Percentiles rank a stretch among this genome's conserved stretches.
Conservation (phyloP, 805 yeast species). For the Priceomyces carsonii region DNA sequence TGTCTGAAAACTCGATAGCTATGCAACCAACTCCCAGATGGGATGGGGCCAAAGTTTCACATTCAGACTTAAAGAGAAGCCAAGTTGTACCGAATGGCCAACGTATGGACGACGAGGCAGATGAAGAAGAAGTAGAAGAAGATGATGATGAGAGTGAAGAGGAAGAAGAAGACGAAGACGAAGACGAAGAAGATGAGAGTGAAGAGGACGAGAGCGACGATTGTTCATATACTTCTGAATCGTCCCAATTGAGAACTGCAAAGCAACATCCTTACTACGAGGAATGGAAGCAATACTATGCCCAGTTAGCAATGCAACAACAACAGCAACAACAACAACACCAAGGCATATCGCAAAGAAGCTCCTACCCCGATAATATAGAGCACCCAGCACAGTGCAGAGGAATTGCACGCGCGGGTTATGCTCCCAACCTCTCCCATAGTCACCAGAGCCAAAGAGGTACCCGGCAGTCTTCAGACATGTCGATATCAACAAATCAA, state of each 20-base stretch:
- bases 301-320: constrained; percentile 19
- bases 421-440: too few relatives aligned
- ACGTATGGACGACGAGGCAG: constrained; percentile 12
- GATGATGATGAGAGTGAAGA: constrained; percentile 7
- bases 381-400: too few relatives aligned
- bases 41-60: too few relatives aligned
- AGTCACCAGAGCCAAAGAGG: too few relatives aligned
- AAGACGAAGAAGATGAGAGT: constrained; percentile 11
- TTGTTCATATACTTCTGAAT: constrained; percentile 1
- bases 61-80: too few relatives aligned
- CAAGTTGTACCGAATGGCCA: too few relatives aligned
- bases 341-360: constrained; percentile 6
- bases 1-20: too few relatives aligned
- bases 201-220: constrained; percentile 7
- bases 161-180: constrained; percentile 10
- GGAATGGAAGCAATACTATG: constrained; percentile 41
- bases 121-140: constrained; percentile 7
- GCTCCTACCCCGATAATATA: too few relatives aligned
- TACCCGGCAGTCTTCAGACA: too few relatives aligned
- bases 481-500: too few relatives aligned
- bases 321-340: constrained; percentile 12
- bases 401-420: too few relatives aligned
- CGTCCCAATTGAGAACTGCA: constrained; percentile 6
- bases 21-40: too few relatives aligned
- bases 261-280: constrained; percentile 33